phyloP scores from a whole-genome alignment of 345 rosid species.

The Populus euphratica region DNA sequence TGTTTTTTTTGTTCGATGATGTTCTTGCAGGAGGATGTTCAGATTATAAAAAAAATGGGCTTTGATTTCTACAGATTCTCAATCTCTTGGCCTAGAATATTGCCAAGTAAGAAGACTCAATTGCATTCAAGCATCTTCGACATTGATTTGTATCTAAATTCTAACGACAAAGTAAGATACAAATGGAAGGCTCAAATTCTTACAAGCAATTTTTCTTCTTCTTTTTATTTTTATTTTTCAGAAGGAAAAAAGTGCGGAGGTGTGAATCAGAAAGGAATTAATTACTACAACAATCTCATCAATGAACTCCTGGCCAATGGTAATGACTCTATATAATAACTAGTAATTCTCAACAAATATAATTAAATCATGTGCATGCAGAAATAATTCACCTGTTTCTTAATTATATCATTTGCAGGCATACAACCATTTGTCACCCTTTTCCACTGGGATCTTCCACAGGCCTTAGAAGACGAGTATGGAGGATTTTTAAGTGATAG shows the following conservation, averaged over 20 bases:
- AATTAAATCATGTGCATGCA: neutral
- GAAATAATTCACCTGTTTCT: neutral
- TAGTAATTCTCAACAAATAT: neutral
- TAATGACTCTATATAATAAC: neutral
- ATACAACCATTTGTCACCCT: neutral
- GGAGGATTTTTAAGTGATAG: neutral
- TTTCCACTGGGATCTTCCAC: slow-evolving; percentile 1
- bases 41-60: neutral
- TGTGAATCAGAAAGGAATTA: slow-evolving; percentile 23
- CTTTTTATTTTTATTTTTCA: neutral
- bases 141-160: no score
- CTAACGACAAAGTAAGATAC: no score
- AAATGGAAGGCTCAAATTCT: no score
- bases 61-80: slow-evolving; percentile 27
- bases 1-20: neutral
- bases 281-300: slow-evolving; percentile 33
- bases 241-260: slow-evolving; percentile 24
- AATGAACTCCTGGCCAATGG: slow-evolving; percentile 21
- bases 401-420: neutral
- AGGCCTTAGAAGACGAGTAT: neutral
- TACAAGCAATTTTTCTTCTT: neutral
- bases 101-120: slow-evolving; percentile 22
- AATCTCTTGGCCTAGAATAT: slow-evolving; percentile 37
- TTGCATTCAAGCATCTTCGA: neutral
- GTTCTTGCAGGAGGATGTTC: slow-evolving; percentile 1